Base-by-base conservation (phyloP, 129 eudicot species). In the Tagetes patula region DNA sequence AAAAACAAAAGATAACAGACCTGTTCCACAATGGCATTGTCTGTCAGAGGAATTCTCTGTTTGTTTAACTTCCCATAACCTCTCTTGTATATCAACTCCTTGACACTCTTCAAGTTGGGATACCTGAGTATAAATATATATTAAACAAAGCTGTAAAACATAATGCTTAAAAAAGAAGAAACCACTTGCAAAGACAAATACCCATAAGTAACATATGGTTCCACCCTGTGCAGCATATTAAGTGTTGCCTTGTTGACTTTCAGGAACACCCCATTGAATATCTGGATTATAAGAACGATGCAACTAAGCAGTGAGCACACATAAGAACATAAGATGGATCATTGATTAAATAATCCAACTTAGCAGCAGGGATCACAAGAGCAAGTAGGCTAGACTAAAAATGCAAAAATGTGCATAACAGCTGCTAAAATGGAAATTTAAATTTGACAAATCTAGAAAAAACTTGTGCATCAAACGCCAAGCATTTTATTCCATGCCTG, bases 191-290 rank as follows among this genome's bases (percentile, higher is more conserved):
- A 47, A 9, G 11, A 14, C 10, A 7, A 73, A 58, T 80, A 91
- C 96, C 97, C 97, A 39, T 76, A 91, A 3, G 97, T 87, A 49
- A 91, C 97, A 53, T 88, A 91, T 14, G 97, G 97, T 77, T 91
- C 97, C 76, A 91, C 97, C 76, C 88, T 70, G 82, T 82, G 97
- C 58, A 91, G 85, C 97, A 91, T 91, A 72, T 88, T 91, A 59
- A 86, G 20, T 13, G 97, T 91, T 30, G 97, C 97, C 72, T 86
- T 88, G 90, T 91, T 91, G 66, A 88, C 97, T 80, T 91, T 88
- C 60, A 91, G 11, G 63, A 89, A 89, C n/a, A 89, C 96, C 5
- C 89, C 96, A 48, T 89, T 89, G 81, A 89, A 89, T 27, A 89
- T 89, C 96, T 89, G 85, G 38, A 38, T 1, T 13, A 69, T 8